Base-by-base conservation (phyloP, 73 alveolate genomes). In the Blepharisma stoltei region DNA sequence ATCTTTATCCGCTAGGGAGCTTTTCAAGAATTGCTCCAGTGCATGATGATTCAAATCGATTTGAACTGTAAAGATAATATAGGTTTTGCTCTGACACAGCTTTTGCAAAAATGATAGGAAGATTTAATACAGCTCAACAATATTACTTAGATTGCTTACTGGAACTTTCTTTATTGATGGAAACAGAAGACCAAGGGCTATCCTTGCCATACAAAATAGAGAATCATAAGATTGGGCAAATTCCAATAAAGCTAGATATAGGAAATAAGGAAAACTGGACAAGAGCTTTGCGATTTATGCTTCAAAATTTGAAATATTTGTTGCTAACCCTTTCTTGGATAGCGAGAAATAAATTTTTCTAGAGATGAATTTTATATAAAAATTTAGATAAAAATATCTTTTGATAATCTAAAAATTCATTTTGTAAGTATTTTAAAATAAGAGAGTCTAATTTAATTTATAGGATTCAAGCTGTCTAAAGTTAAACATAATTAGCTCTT, bases 261-360 rank as follows among this genome's bases (percentile, higher is more conserved):
- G 45, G 73, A 9, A 60, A 60, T 25, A 60, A 60, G 5, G 73
- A 60, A 25, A 25, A n/a, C 23, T 60, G 73, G 73, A 60, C 73
- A 14, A 14, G 73, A 9, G 73, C 46, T 14, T 60, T 60, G 47
- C 14, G 23, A 25, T 60, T 14, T 25, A 60, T 60, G 73, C 73
- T 60, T 60, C 73, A 60, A 25, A 38, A 60, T 25, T 38, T 60
- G 38, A 60, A 60, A 38, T 60, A 60, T 5, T 25, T 60, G 41
- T 3, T 32, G 3, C 41, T 32, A 32, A n/a, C n/a, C n/a, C n/a
- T n/a, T n/a, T n/a, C n/a, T n/a, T n/a, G n/a, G n/a, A n/a, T n/a
- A n/a, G n/a, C n/a, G n/a, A n/a, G n/a, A n/a, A n/a, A n/a, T n/a
- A n/a, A n/a, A n/a, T n/a, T n/a, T n/a, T n/a, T n/a, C n/a, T n/a